phyloP scores from a whole-genome alignment of 768 basidiomycete species.

The Pulveroboletus sp. region DNA sequence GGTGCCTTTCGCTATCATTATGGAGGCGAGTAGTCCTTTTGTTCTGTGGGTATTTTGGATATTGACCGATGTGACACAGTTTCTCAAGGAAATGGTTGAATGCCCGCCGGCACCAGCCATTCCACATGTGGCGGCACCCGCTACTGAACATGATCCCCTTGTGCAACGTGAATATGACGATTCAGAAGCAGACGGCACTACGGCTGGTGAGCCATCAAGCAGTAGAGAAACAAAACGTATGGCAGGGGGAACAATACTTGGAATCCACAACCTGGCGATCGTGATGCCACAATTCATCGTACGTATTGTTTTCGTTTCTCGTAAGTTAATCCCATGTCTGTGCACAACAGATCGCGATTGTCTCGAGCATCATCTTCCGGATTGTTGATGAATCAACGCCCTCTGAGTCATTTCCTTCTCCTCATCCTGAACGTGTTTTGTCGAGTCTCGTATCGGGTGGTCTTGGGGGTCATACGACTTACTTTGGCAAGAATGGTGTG shows the following conservation, averaged over 20 bases:
- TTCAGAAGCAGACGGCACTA: slow-evolving; percentile 41
- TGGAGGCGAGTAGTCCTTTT: slow-evolving; percentile 74
- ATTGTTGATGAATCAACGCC: slow-evolving; percentile 54
- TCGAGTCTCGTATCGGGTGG: slow-evolving; percentile 3
- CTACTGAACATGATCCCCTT: slow-evolving; percentile 45
- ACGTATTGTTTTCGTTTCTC: slow-evolving; percentile 29
- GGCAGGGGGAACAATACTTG: slow-evolving; percentile 87
- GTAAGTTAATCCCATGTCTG: neutral
- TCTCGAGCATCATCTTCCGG: slow-evolving; percentile 83
- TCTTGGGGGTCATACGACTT: slow-evolving; percentile 48
- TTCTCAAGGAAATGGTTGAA: slow-evolving; percentile 67
- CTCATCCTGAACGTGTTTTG: slow-evolving; percentile 33
- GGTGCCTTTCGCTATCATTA: slow-evolving; percentile 96
- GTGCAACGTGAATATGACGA: slow-evolving; percentile 44
- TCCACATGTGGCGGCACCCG: slow-evolving; percentile 25
- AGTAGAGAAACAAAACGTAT: slow-evolving; percentile 41
- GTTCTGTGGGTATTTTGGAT: neutral
- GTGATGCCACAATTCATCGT: slow-evolving; percentile 94
- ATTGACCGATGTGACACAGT: slow-evolving; percentile 34
- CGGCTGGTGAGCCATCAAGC: slow-evolving; percentile 26
- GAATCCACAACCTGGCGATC: slow-evolving; percentile 93
- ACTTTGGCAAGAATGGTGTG: slow-evolving; percentile 82
- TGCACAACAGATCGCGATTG: slow-evolving; percentile 67
- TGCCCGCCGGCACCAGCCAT: slow-evolving; percentile 13
- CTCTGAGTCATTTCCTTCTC: slow-evolving; percentile 12